Evolutionary conservation across 1,284 basidiomycete genomes (phyloP).

Genomic region (Melampsora americana): DNA sequence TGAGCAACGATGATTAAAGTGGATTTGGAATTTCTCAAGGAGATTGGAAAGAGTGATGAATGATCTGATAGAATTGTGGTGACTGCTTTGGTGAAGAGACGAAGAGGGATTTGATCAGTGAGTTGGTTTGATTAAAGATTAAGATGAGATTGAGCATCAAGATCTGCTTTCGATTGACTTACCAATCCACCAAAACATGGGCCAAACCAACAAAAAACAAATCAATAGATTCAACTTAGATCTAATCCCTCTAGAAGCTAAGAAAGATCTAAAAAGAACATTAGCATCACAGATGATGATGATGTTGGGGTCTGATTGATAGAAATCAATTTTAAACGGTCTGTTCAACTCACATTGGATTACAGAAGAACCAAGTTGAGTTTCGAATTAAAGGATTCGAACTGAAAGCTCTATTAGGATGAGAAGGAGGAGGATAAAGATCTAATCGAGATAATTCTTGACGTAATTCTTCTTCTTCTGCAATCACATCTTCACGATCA

Average conservation of each 20-base stretch:
- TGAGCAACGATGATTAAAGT: constrained; percentile 76
- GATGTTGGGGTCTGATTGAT: too few species aligned
- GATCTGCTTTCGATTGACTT: too few species aligned
- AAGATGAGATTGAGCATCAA: too few species aligned
- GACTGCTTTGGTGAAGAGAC: neutral
- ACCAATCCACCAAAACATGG: constrained; percentile 23
- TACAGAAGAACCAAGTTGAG: neutral
- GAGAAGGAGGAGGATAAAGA: constrained; percentile 24
- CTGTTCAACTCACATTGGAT: neutral
- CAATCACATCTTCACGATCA: constrained; percentile 38
- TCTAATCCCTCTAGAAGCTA: constrained; percentile 17
- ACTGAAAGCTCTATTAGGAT: neutral
- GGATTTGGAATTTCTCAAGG: constrained; percentile 14
- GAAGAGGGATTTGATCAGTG: too few species aligned
- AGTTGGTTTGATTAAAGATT: too few species aligned
- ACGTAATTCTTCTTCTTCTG: constrained; percentile 20
- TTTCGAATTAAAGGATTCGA: neutral
- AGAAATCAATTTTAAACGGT: too few species aligned
- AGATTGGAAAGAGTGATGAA: constrained; percentile 32
- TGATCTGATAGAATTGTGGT: constrained; percentile 12
- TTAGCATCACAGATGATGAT: too few species aligned
- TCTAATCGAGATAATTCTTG: neutral
- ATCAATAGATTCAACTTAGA: constrained; percentile 20
- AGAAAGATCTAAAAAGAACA: neutral
- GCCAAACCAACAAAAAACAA: constrained; percentile 14